Base-by-base conservation (phyloP, 1,139 yeast species). In the Sugiyamaella paludigena region DNA sequence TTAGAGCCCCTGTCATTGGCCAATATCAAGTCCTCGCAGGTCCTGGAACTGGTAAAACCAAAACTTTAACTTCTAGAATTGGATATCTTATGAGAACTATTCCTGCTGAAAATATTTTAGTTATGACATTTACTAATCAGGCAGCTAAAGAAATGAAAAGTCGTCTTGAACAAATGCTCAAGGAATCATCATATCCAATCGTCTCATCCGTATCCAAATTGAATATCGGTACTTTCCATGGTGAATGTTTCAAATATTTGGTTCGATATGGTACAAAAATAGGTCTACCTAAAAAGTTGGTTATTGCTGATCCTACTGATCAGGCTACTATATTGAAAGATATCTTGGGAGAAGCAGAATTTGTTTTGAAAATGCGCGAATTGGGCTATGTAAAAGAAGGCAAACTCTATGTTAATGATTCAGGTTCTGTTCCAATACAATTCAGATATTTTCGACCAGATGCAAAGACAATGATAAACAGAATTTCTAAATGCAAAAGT, bases 41-140 rank as follows among this genome's bases (percentile, higher is more conserved):
- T 0, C 97, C 97, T 0, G 97, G 98, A 1, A 85, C 83, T 2
- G 78, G 77, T 4, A 86, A 89, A 65, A 89, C 97, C 2, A 86
- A 83, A 60, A 91, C 91, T 1, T 69, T 91, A 39, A 81, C 87
- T 0, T 75, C 89, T 1, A 73, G 96, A 40, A 94, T 88, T 7
- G 94, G 94, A 0, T 78, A 81, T 61, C 70, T 89, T 32, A 60
- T 87, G 24, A 57, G 79, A 1, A 67, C 75, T 9, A 62, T 72
- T 2, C 68, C 73, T 1, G 89, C 96, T 0, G 72, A 75, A 29
- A 69, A 77, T 40, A 76, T 91, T 36, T 77, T 91, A 2, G 92
- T 89, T 26, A 87, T 96, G 10, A 89, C 97, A 0, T 91, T 91
- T 68, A 89, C 97, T 15, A 87, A 87, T 62, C 85, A 84, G 58